A percentile compares a stretch with the other conserved stretches of the same genome.
Conservation (phyloP, 2,329 filamentous ascomycete species). For the Colletotrichum brevisporum region DNA sequence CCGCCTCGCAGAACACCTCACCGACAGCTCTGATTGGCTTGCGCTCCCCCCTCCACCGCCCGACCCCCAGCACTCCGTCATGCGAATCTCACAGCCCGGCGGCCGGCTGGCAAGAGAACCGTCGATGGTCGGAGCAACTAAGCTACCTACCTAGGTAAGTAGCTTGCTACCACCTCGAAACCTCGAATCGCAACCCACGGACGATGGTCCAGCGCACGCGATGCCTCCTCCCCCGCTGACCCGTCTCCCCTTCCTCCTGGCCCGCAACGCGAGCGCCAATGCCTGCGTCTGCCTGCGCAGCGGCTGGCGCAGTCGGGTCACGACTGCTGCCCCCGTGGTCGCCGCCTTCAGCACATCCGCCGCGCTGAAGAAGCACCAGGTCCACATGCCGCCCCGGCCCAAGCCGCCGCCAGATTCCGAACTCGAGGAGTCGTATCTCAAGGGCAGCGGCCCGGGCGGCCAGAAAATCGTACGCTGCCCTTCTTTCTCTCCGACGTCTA, state of each 20-base stretch:
- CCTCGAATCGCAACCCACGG: constrained; percentile 21
- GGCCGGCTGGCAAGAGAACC: not conserved
- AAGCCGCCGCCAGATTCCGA: constrained; percentile 81
- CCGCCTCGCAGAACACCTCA: not conserved
- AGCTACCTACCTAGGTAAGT: not conserved
- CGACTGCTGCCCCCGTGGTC: constrained; percentile 14
- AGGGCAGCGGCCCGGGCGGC: constrained; percentile 91
- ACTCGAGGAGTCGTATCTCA: constrained; percentile 87
- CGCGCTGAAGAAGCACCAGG: constrained; percentile 61
- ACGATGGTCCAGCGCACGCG: constrained; percentile 35
- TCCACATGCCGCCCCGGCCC: constrained; percentile 78
- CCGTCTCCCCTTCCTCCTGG: constrained; percentile 10
- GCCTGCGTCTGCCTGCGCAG: constrained; percentile 12
- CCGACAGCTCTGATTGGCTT: constrained; percentile 6
- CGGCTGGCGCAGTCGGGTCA: not conserved
- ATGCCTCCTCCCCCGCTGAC: constrained; percentile 29
- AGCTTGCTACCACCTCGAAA: constrained; percentile 25
- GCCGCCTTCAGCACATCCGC: constrained; percentile 51
- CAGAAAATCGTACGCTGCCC: constrained; percentile 84
- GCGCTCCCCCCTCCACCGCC: too few relatives aligned
- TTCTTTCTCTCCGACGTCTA: constrained; percentile 20
- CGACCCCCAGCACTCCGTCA: not conserved
- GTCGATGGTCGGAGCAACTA: not conserved
- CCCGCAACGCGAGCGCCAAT: constrained; percentile 18
- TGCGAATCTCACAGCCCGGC: constrained; percentile 9